A percentile compares a stretch with the other conserved stretches of the same genome.
phyloP scores from a whole-genome alignment of 345 rosid species.

The Microcos paniculata region DNA sequence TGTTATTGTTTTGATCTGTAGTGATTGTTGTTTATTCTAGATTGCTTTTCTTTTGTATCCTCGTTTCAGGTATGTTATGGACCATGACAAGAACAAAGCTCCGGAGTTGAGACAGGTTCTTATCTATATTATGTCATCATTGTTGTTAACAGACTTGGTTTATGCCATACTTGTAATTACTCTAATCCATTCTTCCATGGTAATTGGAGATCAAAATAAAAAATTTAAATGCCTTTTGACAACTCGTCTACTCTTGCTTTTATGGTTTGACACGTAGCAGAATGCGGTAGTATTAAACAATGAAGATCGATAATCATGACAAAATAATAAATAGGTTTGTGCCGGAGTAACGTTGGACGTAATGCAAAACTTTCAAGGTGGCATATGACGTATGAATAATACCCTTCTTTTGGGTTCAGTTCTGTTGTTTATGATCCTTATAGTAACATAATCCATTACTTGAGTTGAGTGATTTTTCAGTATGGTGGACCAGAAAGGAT shows the following conservation, averaged over 20 bases:
- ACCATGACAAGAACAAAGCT: slow-evolving; percentile 67
- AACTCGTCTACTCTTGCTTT: not conserved
- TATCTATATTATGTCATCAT: slow-evolving; percentile 12
- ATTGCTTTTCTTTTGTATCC: not conserved
- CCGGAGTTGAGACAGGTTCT: slow-evolving; percentile 57
- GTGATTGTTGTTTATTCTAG: not conserved
- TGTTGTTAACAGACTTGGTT: not conserved
- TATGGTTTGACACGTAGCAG: not conserved
- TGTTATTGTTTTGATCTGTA: not conserved
- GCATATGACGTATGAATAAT: too few relatives aligned
- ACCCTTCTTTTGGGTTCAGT: too few relatives aligned
- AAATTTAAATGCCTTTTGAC: not conserved
- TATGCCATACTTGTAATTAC: not conserved
- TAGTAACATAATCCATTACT: too few relatives aligned
- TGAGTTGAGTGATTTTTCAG: too few relatives aligned
- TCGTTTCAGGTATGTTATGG: slow-evolving; percentile 76
- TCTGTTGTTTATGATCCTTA: too few relatives aligned
- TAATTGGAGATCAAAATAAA: not conserved
- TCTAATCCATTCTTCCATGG: not conserved
- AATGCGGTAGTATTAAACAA: not conserved
- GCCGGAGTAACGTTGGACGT: too few relatives aligned
- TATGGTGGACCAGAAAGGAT: too few relatives aligned
- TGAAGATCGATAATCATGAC: not conserved
- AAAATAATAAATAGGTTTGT: not conserved
- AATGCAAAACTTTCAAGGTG: too few relatives aligned